phyloP scores from a whole-genome alignment of 164 flowering plant species.

The Paratinospora sagittata region DNA sequence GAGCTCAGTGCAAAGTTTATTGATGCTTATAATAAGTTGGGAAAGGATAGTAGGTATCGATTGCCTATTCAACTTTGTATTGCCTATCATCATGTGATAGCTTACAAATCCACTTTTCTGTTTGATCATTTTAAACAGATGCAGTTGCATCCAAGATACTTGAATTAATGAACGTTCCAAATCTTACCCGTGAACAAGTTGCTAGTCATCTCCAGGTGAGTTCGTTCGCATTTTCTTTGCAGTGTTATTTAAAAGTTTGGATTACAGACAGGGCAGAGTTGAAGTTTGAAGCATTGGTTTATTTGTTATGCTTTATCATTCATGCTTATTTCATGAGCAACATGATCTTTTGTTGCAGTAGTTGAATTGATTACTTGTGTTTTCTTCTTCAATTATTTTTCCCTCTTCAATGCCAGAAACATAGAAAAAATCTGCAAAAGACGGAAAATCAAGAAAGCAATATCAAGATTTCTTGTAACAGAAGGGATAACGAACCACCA shows the following conservation, averaged over 20 bases:
- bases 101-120: neutral
- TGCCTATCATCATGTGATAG: neutral
- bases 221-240: neutral
- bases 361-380: neutral
- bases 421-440: conserved; percentile 19
- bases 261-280: neutral
- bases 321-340: neutral
- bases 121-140: conserved; percentile 17
- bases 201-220: conserved; percentile 44
- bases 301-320: neutral
- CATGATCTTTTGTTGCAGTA: neutral
- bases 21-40: conserved; percentile 22
- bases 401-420: conserved; percentile 19
- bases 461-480: neutral
- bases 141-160: conserved; percentile 37
- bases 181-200: conserved; percentile 29
- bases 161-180: conserved; percentile 26
- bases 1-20: conserved; percentile 28
- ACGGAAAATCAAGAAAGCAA: conserved; percentile 7
- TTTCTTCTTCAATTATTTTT: too few relatives aligned
- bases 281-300: neutral
- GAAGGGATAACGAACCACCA: neutral
- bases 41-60: conserved; percentile 24
- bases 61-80: neutral
- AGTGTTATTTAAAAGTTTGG: neutral